Evolutionary conservation across 2,329 filamentous ascomycete genomes (phyloP).

Genomic region (Ascochyta lentis): DNA sequence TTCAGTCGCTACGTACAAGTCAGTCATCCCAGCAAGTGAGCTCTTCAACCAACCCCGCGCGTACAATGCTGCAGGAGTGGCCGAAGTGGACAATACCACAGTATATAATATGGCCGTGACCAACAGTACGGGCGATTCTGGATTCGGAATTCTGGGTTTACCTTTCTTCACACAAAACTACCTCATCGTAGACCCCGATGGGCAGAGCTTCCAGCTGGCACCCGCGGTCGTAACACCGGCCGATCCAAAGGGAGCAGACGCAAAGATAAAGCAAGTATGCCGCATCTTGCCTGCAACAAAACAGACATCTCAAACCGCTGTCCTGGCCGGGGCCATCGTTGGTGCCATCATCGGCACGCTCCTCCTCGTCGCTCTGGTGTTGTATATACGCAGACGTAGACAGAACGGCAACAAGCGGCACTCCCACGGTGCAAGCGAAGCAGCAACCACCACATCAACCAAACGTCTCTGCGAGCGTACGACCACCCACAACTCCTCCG

Average conservation of each 20-base stretch:
- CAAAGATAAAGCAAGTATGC: slow-evolving; percentile 23
- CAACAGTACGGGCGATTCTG: slow-evolving; percentile 17
- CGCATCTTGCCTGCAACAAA: slow-evolving; percentile 19
- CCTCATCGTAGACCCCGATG: slow-evolving; percentile 26
- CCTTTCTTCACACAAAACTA: slow-evolving; percentile 31
- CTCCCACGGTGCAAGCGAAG: too few relatives aligned
- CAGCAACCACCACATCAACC: too few relatives aligned
- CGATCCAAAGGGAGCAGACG: slow-evolving; percentile 21
- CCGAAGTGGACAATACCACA: slow-evolving; percentile 25
- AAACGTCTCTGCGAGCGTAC: neutral
- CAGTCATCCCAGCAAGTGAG: slow-evolving; percentile 25
- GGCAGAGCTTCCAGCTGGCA: slow-evolving; percentile 24
- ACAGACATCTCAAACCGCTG: slow-evolving; percentile 9
- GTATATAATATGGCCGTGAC: slow-evolving; percentile 27
- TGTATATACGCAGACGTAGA: neutral
- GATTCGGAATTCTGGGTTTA: slow-evolving; percentile 17
- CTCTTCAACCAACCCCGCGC: slow-evolving; percentile 22
- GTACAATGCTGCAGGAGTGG: slow-evolving; percentile 20
- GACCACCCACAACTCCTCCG: neutral
- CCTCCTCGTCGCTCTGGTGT: neutral
- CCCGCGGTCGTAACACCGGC: slow-evolving; percentile 21
- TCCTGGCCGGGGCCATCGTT: neutral
- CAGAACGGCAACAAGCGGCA: neutral
- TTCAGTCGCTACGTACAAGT: slow-evolving; percentile 24
- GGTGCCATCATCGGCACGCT: neutral